A percentile compares a stretch with the other conserved stretches of the same genome.
These are phyloP conservation scores for Clavispora santaluciae DNA, from an alignment of 805 yeast species.

Conservation along the genomic window DNA sequence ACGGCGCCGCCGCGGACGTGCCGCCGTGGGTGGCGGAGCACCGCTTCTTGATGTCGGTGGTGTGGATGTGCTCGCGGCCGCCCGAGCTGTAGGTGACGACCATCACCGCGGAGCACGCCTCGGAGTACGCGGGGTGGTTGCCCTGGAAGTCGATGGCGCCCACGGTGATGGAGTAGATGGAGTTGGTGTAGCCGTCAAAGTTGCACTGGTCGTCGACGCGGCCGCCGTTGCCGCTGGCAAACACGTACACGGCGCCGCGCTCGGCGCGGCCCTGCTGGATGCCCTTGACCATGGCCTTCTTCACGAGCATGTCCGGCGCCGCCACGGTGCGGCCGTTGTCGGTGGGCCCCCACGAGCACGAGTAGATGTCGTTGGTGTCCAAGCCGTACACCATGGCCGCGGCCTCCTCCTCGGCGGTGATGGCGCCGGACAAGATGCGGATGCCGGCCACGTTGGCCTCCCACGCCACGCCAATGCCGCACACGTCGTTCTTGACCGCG, in stretches of 20 bases:
- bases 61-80: constrained; percentile 80
- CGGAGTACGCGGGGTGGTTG: constrained; percentile 83
- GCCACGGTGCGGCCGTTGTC: constrained; percentile 88
- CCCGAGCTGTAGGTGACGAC: constrained; percentile 93
- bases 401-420: constrained; percentile 88
- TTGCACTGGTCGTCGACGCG: constrained; percentile 82
- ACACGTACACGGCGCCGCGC: constrained; percentile 86
- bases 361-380: constrained; percentile 85
- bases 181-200: constrained; percentile 95
- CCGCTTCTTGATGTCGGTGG: constrained; percentile 67
- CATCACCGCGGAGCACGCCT: constrained; percentile 91
- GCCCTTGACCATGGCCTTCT: constrained; percentile 81
- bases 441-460: constrained; percentile 84
- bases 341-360: constrained; percentile 98
- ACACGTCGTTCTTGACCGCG: constrained; percentile 75
- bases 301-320: constrained; percentile 74
- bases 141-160: constrained; percentile 90
- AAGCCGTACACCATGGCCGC: constrained; percentile 75
- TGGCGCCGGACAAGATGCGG: constrained; percentile 75
- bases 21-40: constrained; percentile 87
- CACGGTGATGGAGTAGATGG: constrained; percentile 90
- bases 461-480: constrained; percentile 98
- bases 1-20: constrained; percentile 97
- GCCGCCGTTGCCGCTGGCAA: constrained; percentile 96
- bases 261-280: constrained; percentile 73